Percentiles rank a stretch among this genome's conserved stretches.
Evolutionary conservation across 2,329 filamentous ascomycete genomes (phyloP).

Genomic region (Beauveria sp.): DNA sequence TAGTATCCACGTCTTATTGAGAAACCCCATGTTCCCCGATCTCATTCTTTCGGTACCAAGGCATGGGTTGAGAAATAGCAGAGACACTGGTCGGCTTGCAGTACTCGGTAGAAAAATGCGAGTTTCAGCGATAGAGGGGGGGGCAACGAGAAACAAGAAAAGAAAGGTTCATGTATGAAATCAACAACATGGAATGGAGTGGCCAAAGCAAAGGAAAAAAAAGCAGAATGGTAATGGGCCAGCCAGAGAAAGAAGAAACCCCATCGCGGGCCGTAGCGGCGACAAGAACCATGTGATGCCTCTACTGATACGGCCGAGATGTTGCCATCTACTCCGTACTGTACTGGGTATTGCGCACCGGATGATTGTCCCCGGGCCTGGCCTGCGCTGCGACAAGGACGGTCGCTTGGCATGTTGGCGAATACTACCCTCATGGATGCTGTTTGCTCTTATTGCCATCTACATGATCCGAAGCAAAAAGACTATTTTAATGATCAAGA

Average conservation of each 20-base stretch:
- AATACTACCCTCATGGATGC: too few relatives aligned
- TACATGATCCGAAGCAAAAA: too few relatives aligned
- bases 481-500: too few relatives aligned
- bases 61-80: too few relatives aligned
- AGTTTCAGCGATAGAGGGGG: background rate
- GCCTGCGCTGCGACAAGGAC: too few relatives aligned
- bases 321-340: too few relatives aligned
- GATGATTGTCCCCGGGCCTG: too few relatives aligned
- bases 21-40: background rate
- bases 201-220: background rate
- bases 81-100: too few relatives aligned
- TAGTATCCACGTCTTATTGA: slow-evolving; percentile 2
- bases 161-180: slow-evolving; percentile 2
- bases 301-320: too few relatives aligned
- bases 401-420: too few relatives aligned
- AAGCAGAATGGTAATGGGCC: background rate
- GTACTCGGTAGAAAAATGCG: background rate
- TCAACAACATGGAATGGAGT: background rate
- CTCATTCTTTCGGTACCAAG: background rate
- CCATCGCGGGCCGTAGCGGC: background rate
- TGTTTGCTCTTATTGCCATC: too few relatives aligned
- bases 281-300: background rate
- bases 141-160: background rate
- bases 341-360: too few relatives aligned
- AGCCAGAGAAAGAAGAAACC: background rate